Conservation (phyloP, 768 basidiomycete species). For the Phylloporus sp. region DNA sequence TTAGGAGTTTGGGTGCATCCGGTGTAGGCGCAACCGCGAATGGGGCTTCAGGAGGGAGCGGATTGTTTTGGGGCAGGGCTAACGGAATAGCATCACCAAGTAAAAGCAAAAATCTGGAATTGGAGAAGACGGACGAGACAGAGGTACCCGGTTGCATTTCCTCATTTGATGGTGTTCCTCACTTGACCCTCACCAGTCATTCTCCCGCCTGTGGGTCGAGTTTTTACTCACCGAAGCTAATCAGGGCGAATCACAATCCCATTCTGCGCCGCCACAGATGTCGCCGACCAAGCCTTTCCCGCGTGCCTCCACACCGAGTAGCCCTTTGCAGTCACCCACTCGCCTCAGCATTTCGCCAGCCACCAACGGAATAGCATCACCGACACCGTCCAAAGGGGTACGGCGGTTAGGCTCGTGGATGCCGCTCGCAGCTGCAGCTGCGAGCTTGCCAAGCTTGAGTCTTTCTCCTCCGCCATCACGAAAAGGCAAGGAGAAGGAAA, state of each 20-base stretch:
- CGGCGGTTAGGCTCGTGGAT: conserved; percentile 40
- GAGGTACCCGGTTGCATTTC: conserved; percentile 47
- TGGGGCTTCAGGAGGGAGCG: conserved; percentile 15
- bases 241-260: conserved; percentile 33
- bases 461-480: conserved; percentile 35
- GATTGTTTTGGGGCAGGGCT: conserved; percentile 21
- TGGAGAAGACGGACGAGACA: conserved; percentile 80
- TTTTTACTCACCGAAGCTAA: conserved; percentile 90
- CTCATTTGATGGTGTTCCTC: not conserved
- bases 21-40: conserved; percentile 24
- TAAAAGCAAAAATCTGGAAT: conserved; percentile 45
- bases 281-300: conserved; percentile 21
- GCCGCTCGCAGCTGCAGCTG: conserved; percentile 27
- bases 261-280: conserved; percentile 10
- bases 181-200: conserved; percentile 56
- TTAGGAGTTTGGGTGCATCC: conserved; percentile 38
- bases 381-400: conserved; percentile 27
- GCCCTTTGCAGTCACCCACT: conserved; percentile 28
- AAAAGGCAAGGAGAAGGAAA: conserved; percentile 48
- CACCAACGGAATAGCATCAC: conserved; percentile 10
- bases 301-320: conserved; percentile 39
- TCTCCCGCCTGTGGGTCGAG: conserved; percentile 97
- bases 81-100: conserved; percentile 27
- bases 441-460: conserved; percentile 39
- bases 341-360: conserved; percentile 6